Base-by-base conservation (phyloP, 23 red algal genomes). In the Gracilaria domingensis region DNA sequence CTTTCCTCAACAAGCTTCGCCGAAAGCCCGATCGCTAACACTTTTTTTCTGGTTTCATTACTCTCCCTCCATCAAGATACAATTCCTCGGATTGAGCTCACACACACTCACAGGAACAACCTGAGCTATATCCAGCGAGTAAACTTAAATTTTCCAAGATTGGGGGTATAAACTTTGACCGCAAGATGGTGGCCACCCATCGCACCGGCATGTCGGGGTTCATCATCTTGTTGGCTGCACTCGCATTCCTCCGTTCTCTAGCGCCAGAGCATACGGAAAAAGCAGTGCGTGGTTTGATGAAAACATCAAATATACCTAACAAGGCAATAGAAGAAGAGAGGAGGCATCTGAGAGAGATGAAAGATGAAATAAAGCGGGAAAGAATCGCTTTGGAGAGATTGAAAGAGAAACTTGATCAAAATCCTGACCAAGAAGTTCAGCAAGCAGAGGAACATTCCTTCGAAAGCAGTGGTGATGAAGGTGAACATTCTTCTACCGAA, bases 191-290 rank as follows among this genome's bases (percentile, higher is more conserved):
- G 47, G 48, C 59, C 82, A 73, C 82, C 28, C 61, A 66, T 32
- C 64, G 84, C 30, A 72, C 84, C 8, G 64, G 50, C 29, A 26
- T 76, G 49, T 87, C 67, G 84, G 64, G 40, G 44, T 76, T 87
- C 65, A 76, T 87, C 67, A 36, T 75, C 26, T 40, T 87, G 64
- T 47, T 87, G 42, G 34, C 51, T 24, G 84, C 84, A 26, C 62
- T 87, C 12, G 84, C 84, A 30, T 87, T 70, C 53, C 44, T 87
- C 4, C 64, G 84, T 23, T 87, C 84, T 14, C 49, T 87, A 12
- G 84, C 84, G 23, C 84, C 84, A 1, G 84, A 87, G 67, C 84
- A 71, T 29, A 87, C 84, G 9, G 84, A 87, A 48, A 32, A 21
- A 18, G 84, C 84, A 21, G 84, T 87, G 24, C 65, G 44, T 11